phyloP scores from a whole-genome alignment of 2,329 filamentous ascomycete genomes.

The Epichloe brachyelytri region DNA sequence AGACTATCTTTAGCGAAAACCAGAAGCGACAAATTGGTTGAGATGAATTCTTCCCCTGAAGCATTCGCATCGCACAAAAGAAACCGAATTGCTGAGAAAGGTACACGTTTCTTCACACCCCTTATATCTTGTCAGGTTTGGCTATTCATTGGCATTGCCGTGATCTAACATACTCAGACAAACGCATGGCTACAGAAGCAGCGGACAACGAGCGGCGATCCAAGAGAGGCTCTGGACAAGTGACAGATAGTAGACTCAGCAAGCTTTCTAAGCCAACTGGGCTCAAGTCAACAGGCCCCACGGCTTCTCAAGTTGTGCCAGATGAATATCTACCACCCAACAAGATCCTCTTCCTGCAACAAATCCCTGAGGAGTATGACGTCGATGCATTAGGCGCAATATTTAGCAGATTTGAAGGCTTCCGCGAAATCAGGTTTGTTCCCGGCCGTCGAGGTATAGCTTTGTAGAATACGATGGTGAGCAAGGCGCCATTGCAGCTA shows the following conservation, averaged over 20 bases:
- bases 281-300: constrained; percentile 61
- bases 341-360: constrained; percentile 90
- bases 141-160: background rate
- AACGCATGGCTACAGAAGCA: constrained; percentile 72
- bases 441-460: constrained; percentile 79
- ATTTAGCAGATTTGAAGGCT: constrained; percentile 84
- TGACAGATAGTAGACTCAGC: constrained; percentile 41
- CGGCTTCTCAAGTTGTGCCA: constrained; percentile 63
- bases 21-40: constrained; percentile 76
- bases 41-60: constrained; percentile 58
- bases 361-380: constrained; percentile 77
- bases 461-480: constrained; percentile 91
- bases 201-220: constrained; percentile 66
- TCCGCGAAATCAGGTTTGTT: constrained; percentile 83
- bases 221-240: constrained; percentile 44
- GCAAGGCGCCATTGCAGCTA: constrained; percentile 78
- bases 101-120: constrained; percentile 32
- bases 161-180: constrained; percentile 27
- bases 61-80: constrained; percentile 81
- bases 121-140: background rate
- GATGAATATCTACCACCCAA: constrained; percentile 97
- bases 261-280: constrained; percentile 51
- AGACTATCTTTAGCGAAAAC: constrained; percentile 69
- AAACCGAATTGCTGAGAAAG: constrained; percentile 76
- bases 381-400: constrained; percentile 66